A percentile compares a stretch with the other conserved stretches of the same genome.
Conservation (phyloP, 202 grass and related monocot species). For the Schoenoplectus tabernaemontani region DNA sequence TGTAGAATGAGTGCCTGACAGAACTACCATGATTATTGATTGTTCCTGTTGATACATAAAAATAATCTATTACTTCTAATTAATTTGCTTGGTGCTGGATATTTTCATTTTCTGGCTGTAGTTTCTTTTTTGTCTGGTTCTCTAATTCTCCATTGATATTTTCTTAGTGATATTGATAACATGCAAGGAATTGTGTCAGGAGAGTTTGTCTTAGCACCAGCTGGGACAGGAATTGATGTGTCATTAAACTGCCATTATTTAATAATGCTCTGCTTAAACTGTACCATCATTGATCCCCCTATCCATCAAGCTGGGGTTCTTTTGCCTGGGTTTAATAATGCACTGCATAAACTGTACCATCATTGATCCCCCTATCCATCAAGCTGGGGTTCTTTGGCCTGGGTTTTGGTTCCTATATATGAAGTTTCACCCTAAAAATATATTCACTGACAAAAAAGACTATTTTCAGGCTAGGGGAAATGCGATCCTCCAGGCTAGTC, state of each 20-base stretch:
- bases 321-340: not conserved
- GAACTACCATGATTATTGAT: not conserved
- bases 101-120: not conserved
- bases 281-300: not conserved
- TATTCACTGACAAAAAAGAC: conserved; percentile 6
- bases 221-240: not conserved
- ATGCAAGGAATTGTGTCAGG: not conserved
- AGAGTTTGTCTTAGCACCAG: not conserved
- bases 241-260: not conserved
- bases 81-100: not conserved
- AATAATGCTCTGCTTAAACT: not conserved
- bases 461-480: conserved; percentile 86
- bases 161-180: not conserved
- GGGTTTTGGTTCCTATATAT: not conserved
- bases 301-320: not conserved
- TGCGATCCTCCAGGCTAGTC: conserved; percentile 93
- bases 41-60: not conserved
- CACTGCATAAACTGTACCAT: not conserved
- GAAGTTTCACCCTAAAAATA: not conserved
- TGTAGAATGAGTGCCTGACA: not conserved
- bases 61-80: conserved; percentile 27
- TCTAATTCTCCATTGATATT: not conserved
- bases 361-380: not conserved
- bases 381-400: not conserved
- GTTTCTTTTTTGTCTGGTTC: not conserved